Base-by-base conservation (phyloP, 331 rosid species). In the Dryas integrifolia region DNA sequence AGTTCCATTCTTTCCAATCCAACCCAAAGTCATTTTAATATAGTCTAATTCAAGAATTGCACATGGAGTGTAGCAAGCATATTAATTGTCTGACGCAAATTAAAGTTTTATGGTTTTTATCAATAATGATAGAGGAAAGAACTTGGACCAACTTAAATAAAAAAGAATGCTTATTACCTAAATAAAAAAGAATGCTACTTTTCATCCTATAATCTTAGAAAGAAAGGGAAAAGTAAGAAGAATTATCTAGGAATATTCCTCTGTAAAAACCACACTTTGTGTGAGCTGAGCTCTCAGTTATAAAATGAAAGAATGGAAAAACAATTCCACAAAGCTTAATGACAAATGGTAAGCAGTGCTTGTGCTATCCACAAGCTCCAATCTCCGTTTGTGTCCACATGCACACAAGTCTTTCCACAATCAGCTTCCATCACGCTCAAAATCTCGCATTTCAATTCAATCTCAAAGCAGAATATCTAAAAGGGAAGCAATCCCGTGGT, bases 291-390 rank as follows among this genome's bases (percentile, higher is more conserved):
- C 14, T 24, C 48, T 52, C 48, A 16, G 49, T 7, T 39, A 7
- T 21, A 65, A 9, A 3, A 6, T 1, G 9, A 24, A 38, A 12
- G 21, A 35, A 6, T 5, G 35, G 46, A 6, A 52, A 39, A 11
- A 10, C 64, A 40, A 53, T 18, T 52, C 51, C 50, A 40, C 3
- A 18, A 12, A 38, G 41, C 38, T 56, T 8, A 12, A 56, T 40
- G 55, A 70, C 65, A 55, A 70, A 70, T 24, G 45, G 41, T 11
- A 15, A 48, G 65, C 39, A 59, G 55, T 48, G 75, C 43, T 43
- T 70, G 75, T 70, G 75, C 55, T 43, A 70, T 43, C 65, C 75
- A 56, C 75, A 56, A 44, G 55, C 65, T 70, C 21, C 64, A 30
- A 56, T 56, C 44, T 43, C 5, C 9, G 26, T 56, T 56, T 55